phyloP scores from a whole-genome alignment of 2,329 filamentous ascomycete species.

The Claviceps capensis region DNA sequence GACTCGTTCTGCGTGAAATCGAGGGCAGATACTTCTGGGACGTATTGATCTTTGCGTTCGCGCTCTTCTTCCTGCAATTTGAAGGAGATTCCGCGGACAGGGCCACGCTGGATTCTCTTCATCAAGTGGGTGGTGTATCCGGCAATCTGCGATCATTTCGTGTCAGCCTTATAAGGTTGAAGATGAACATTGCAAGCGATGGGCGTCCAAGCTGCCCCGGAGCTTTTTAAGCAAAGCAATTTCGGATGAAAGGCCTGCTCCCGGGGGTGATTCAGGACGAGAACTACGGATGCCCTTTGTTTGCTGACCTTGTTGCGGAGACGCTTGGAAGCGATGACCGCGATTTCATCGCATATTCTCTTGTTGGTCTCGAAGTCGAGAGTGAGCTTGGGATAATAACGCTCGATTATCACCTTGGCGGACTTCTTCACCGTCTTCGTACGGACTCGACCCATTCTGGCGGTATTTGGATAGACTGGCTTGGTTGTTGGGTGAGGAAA shows the following conservation, averaged over 20 bases:
- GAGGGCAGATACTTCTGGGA: slow-evolving; percentile 95
- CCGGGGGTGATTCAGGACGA: too few species aligned
- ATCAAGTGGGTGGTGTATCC: slow-evolving; percentile 98
- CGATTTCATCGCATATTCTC: slow-evolving; percentile 99
- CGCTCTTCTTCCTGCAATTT: slow-evolving; percentile 99
- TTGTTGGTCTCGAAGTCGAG: slow-evolving; percentile 99
- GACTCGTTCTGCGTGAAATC: slow-evolving; percentile 94
- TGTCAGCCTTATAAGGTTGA: not conserved
- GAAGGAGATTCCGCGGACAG: slow-evolving; percentile 99
- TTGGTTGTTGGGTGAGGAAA: slow-evolving; percentile 20
- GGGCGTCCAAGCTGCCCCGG: too few species aligned
- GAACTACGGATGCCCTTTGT: too few species aligned
- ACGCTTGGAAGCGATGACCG: slow-evolving; percentile 97
- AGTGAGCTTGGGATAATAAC: slow-evolving; percentile 93
- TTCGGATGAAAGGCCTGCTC: not conserved
- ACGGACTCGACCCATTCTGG: slow-evolving; percentile 57
- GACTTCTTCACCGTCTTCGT: slow-evolving; percentile 60
- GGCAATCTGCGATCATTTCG: slow-evolving; percentile 52
- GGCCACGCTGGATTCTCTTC: slow-evolving; percentile 99
- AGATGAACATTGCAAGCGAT: too few species aligned
- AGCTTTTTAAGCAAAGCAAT: too few species aligned
- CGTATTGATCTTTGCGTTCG: slow-evolving; percentile 99
- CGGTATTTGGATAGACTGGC: slow-evolving; percentile 30
- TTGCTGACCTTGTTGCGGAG: slow-evolving; percentile 88
- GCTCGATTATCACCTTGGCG: slow-evolving; percentile 99